Conservation (phyloP, 1,139 yeast species). For the Hansenula sp. region DNA sequence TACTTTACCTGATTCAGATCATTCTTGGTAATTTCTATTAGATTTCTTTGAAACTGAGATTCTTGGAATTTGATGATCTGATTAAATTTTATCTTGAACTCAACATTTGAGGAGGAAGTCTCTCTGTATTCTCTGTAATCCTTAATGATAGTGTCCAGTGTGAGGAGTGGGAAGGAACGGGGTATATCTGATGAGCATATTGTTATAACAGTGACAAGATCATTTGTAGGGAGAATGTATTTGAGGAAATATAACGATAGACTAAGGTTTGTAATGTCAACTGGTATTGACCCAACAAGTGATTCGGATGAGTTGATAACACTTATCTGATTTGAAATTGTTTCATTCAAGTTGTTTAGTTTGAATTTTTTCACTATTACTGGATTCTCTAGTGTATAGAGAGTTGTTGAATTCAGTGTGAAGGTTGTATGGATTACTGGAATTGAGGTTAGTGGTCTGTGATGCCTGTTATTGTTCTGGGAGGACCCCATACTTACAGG, state of each 20-base stretch:
- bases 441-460: background rate
- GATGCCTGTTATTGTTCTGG: background rate
- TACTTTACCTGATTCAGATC: constrained; percentile 25
- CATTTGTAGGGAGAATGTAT: constrained; percentile 16
- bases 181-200: constrained; percentile 18
- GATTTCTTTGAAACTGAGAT: constrained; percentile 13
- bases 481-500: constrained; percentile 5
- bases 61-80: constrained; percentile 22
- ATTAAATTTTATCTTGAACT: constrained; percentile 19
- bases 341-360: constrained; percentile 15
- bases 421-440: constrained; percentile 21
- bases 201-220: constrained; percentile 21
- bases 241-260: constrained; percentile 16
- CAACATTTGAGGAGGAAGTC: constrained; percentile 8
- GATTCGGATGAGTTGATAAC: constrained; percentile 19
- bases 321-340: constrained; percentile 16
- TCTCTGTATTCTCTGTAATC: constrained; percentile 16
- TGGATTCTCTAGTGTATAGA: constrained; percentile 21
- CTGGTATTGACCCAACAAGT: constrained; percentile 17
- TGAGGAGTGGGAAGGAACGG: constrained; percentile 18
- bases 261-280: constrained; percentile 9
- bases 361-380: constrained; percentile 8
- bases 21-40: constrained; percentile 13
- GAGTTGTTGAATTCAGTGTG: constrained; percentile 22
- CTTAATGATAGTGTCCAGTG: constrained; percentile 17